These are phyloP conservation scores for Suhomyces sp. DNA, from an alignment of 805 yeast genomes.

Conservation along the genomic window DNA sequence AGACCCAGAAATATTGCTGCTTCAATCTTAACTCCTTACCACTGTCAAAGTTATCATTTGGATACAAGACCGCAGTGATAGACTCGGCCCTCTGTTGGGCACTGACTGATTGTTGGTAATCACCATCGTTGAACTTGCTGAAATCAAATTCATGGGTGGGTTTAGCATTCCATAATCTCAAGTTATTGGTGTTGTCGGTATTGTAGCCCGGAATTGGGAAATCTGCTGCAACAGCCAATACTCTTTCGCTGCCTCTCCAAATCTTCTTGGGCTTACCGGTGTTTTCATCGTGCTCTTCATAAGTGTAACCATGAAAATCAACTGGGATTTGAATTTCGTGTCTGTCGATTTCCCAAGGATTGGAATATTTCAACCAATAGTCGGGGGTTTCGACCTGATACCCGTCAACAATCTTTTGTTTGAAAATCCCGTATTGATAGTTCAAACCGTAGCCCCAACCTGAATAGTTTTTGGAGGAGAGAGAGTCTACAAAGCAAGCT, in stretches of 20 bases:
- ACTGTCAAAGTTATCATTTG: slow-evolving; percentile 86
- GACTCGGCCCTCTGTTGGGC: slow-evolving; percentile 89
- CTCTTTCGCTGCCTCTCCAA: slow-evolving; percentile 90
- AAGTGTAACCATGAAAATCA: slow-evolving; percentile 82
- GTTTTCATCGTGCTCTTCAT: slow-evolving; percentile 50
- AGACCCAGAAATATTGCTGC: slow-evolving; percentile 96
- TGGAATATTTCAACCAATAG: slow-evolving; percentile 84
- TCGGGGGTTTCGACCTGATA: slow-evolving; percentile 94
- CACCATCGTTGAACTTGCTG: slow-evolving; percentile 87
- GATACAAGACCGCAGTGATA: slow-evolving; percentile 88
- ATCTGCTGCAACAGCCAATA: slow-evolving; percentile 86
- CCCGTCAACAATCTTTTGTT: slow-evolving; percentile 86
- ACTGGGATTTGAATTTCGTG: slow-evolving; percentile 84
- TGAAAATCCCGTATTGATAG: slow-evolving; percentile 90
- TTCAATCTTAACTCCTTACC: slow-evolving; percentile 91
- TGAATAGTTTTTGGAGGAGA: slow-evolving; percentile 80
- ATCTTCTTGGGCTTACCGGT: slow-evolving; percentile 57
- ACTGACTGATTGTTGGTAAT: slow-evolving; percentile 77
- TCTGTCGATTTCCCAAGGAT: slow-evolving; percentile 93
- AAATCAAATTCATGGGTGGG: slow-evolving; percentile 93
- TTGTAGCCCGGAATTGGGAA: slow-evolving; percentile 90
- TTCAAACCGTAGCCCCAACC: slow-evolving; percentile 97
- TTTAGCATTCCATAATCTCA: slow-evolving; percentile 85
- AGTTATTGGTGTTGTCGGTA: slow-evolving; percentile 79
- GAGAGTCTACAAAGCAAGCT: slow-evolving; percentile 88